Evolutionary conservation across 306 rosid species (phyloP).

Genomic region (Vigna mungo): DNA sequence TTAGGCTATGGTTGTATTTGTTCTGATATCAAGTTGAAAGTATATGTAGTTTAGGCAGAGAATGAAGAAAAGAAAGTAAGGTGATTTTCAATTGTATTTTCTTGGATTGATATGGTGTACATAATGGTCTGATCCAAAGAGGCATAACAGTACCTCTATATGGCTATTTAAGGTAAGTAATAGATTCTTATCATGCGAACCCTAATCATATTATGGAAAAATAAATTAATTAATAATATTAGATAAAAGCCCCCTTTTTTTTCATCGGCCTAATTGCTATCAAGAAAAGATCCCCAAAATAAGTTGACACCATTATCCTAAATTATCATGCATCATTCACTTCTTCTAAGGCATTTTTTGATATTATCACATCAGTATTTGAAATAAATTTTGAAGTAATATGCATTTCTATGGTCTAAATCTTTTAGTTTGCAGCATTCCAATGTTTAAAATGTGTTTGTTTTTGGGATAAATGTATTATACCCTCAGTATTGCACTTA

Average conservation of each 20-base stretch:
- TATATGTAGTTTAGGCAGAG: neutral
- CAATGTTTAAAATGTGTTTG: neutral
- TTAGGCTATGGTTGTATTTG: neutral
- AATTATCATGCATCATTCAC: constrained; percentile 6
- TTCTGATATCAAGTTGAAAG: neutral
- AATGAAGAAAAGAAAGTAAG: neutral
- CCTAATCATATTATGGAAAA: neutral
- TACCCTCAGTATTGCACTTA: neutral
- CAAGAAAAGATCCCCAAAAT: constrained; percentile 4
- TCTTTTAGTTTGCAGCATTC: neutral
- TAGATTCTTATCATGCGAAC: neutral
- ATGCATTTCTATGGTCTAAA: neutral
- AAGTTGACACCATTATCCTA: neutral
- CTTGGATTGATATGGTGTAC: neutral
- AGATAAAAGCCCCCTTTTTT: neutral
- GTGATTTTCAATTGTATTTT: constrained; percentile 3
- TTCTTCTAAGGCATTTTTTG: neutral
- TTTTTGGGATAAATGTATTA: constrained; percentile 6
- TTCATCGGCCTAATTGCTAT: neutral
- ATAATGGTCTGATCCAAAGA: neutral
- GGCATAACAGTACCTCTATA: neutral
- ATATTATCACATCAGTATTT: neutral
- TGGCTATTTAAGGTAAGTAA: neutral
- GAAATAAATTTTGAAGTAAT: neutral
- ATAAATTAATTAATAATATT: neutral